A percentile compares a stretch with the other conserved stretches of the same genome.
Conservation (phyloP, 129 eudicot species). For the Apium graveolens region DNA sequence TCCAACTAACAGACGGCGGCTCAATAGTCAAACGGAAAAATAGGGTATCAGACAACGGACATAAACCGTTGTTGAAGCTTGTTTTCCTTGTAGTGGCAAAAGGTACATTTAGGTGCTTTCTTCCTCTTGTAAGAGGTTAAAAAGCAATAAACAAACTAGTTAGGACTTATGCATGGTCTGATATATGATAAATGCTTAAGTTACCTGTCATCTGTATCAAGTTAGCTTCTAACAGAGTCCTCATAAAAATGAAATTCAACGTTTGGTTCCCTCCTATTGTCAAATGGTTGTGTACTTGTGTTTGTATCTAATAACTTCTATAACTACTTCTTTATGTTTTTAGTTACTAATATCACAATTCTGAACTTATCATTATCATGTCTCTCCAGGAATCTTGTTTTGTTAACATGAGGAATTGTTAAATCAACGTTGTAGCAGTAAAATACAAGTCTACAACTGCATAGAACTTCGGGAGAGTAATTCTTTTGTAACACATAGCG, state of each 20-base stretch:
- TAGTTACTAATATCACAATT: not conserved
- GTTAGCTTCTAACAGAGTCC: not conserved
- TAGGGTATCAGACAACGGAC: no score
- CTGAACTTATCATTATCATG: not conserved
- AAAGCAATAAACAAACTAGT: no score
- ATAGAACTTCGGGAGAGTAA: not conserved
- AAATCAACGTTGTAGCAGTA: not conserved
- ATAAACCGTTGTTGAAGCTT: no score
- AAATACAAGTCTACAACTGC: not conserved
- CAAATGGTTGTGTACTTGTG: no score
- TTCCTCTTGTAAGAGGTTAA: no score
- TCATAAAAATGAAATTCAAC: not conserved
- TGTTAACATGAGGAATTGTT: not conserved
- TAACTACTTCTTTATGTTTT: not conserved
- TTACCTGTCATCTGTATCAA: not conserved
- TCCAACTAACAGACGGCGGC: no score
- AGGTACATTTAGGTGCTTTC: no score
- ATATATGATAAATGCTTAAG: not conserved
- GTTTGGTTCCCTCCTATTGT: not conserved
- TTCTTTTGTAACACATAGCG: not conserved
- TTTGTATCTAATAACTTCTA: not conserved
- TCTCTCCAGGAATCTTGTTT: conserved; percentile 1
- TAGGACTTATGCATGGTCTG: not conserved
- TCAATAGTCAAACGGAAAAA: no score
- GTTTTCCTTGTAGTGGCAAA: no score